Evolutionary conservation across 2,329 filamentous ascomycete genomes (phyloP).

Genomic region (Pseudomassariella vexata): DNA sequence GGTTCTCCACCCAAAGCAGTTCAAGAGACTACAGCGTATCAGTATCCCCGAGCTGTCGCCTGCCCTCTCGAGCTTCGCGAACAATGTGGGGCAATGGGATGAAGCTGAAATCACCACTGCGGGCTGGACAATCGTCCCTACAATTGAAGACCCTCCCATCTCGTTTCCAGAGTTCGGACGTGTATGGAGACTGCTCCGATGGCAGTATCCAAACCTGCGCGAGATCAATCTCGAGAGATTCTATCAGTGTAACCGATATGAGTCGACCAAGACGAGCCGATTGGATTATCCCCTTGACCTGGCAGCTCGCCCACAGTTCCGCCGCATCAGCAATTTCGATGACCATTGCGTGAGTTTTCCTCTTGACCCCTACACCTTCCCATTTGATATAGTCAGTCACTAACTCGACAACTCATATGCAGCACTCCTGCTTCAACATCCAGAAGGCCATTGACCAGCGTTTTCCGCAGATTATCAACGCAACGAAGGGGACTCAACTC

Average conservation of each 20-base stretch:
- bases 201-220: slow-evolving; percentile 9
- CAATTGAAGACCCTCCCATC: background rate
- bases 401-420: slow-evolving; percentile 1
- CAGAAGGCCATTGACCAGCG: background rate
- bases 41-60: slow-evolving; percentile 7
- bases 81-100: background rate
- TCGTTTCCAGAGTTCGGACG: slow-evolving; percentile 6
- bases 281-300: background rate
- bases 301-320: background rate
- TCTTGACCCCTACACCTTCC: too few species aligned
- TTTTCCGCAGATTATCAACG: slow-evolving; percentile 2
- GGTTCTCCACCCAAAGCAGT: slow-evolving; percentile 4
- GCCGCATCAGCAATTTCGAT: background rate
- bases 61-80: background rate
- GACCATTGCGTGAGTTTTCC: too few species aligned
- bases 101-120: background rate
- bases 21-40: slow-evolving; percentile 3
- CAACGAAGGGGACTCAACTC: too few species aligned
- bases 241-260: slow-evolving; percentile 5
- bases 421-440: slow-evolving; percentile 6
- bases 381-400: too few species aligned
- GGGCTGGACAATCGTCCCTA: background rate
- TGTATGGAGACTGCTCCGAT: slow-evolving; percentile 9
- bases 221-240: slow-evolving; percentile 8
- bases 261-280: background rate